Evolutionary conservation across 306 rosid genomes (phyloP).

Genomic region (Cicer chorassanicum): DNA sequence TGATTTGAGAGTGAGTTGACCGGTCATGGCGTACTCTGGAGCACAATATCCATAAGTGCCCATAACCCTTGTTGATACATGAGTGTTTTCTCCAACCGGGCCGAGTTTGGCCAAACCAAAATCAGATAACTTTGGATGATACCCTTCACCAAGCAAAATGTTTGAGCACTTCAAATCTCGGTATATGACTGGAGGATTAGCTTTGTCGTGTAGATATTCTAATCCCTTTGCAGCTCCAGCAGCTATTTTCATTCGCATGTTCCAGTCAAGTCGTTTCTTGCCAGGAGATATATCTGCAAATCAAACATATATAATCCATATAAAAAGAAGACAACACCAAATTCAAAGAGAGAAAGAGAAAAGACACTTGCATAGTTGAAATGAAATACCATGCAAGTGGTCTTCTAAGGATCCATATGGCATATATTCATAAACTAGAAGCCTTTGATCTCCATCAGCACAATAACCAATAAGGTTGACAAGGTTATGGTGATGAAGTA

Average conservation of each 20-base stretch:
- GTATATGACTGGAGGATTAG: constrained; percentile 93
- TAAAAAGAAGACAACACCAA: neutral
- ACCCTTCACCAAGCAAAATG: constrained; percentile 87
- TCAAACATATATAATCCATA: constrained; percentile 42
- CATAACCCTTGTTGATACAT: constrained; percentile 96
- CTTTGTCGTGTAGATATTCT: constrained; percentile 93
- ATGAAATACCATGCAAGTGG: constrained; percentile 77
- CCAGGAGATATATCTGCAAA: constrained; percentile 74
- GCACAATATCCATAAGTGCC: constrained; percentile 99
- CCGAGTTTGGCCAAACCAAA: constrained; percentile 96
- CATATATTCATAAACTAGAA: constrained; percentile 93
- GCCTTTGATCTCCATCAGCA: constrained; percentile 99
- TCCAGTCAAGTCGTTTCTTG: constrained; percentile 82
- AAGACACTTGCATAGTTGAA: constrained; percentile 16
- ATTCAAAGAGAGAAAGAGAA: neutral
- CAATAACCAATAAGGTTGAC: constrained; percentile 94
- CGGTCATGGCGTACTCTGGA: constrained; percentile 96
- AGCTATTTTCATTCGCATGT: constrained; percentile 89
- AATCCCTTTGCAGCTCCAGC: constrained; percentile 94
- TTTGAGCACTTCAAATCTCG: constrained; percentile 93
- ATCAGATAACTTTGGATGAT: constrained; percentile 90
- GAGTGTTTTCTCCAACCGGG: constrained; percentile 96
- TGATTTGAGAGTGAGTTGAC: constrained; percentile 86
- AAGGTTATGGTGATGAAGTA: constrained; percentile 92
- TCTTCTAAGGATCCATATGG: constrained; percentile 88